Base-by-base conservation (phyloP, 805 yeast species). In the Ogataea nakhonphanomensis region DNA sequence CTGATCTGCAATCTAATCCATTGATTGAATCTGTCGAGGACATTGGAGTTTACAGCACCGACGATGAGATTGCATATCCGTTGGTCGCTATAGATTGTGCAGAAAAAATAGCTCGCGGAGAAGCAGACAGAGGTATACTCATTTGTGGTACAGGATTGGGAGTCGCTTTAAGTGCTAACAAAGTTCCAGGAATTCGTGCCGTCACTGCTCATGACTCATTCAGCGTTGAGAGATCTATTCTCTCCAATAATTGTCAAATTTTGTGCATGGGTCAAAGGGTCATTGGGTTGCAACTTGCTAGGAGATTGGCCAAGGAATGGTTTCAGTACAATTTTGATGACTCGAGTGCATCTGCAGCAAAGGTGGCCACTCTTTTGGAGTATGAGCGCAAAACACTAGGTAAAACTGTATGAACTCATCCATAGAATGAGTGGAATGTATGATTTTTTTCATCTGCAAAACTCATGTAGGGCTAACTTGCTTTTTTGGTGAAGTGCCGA, bases 121-220 rank as follows among this genome's bases (percentile, higher is more conserved):
- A 69, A 40, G 72, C 70, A 8, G 74, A 71, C 43, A 53, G 76
- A 17, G 76, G 67, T 8, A 61, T 71, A 22, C 53, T 71, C 29
- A 64, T 71, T 46, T 71, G 76, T 50, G 76, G 75, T 3, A 71
- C 76, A 7, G 76, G 76, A 1, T 57, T 71, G 25, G 76, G 76
- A 1, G 74, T 71, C n/a, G 73, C 74, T 10, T 62, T 71, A 35
- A 56, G 69, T 27, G 75, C 76, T 10, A 71, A 70, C 55, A 70
- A 70, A 48, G 76, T 70, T 14, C 50, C 59, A 3, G 74, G 74
- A 8, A 69, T 70, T 39, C 55, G 75, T 33, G 75, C 75, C 1
- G 74, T 66, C 8, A 70, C 75, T 15, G 75, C 74, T 4, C 74
- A 70, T 42, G 75, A 70, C 48, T 62, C 70, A 5, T 70, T 69